Evolutionary conservation across 2,329 filamentous ascomycete species (phyloP), one percentile per base, ranked within the genome.

Genomic region (Colletotrichum lini): DNA sequence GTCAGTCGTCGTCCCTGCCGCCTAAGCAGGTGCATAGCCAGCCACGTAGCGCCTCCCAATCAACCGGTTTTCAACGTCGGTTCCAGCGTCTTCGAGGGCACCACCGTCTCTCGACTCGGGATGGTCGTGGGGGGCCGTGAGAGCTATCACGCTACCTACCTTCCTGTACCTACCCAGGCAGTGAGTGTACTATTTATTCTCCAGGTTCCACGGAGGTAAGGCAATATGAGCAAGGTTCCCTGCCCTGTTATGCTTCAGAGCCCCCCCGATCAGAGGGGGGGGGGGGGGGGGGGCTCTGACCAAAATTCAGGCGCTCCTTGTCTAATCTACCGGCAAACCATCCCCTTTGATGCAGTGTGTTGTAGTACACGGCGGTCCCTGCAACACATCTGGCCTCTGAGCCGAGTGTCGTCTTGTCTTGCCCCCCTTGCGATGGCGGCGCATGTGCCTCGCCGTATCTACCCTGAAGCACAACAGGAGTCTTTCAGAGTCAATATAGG

Each of bases 161-260:
- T 35, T 35, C 30, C 30, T 35, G 30, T 35, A 35, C 30, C 1
- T 35, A 35, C 30, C 30, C 30, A 35, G 30, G 30, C 30, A 35
- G 30, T 35, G 8, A 35, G 30, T 35, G 8, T 35, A 35, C 30
- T 35, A 35, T 35, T 35, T 9, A 35, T 35, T 35, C 30, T 35
- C 30, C 8, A 35, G 8, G 30, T 35, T 35, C 30, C 30, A 35
- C 30, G 30, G 30, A 35, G 30, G 30, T 35, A 35, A 35, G 30
- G 30, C 30, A 35, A 9, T 35, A 63, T 52, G 35, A 57, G 45
- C 58, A 52, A 64, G 58, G 59, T 40, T 63, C 65, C 65, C 53
- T 72, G 69, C 65, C 49, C 65, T 59, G 58, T 54, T 64, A 65
- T 47, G 65, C 58, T 71, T 71, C 58, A 71, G 58, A 71, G 3